phyloP scores from a whole-genome alignment of 2,329 filamentous ascomycete species.

The Pestalotiopsis sp. region DNA sequence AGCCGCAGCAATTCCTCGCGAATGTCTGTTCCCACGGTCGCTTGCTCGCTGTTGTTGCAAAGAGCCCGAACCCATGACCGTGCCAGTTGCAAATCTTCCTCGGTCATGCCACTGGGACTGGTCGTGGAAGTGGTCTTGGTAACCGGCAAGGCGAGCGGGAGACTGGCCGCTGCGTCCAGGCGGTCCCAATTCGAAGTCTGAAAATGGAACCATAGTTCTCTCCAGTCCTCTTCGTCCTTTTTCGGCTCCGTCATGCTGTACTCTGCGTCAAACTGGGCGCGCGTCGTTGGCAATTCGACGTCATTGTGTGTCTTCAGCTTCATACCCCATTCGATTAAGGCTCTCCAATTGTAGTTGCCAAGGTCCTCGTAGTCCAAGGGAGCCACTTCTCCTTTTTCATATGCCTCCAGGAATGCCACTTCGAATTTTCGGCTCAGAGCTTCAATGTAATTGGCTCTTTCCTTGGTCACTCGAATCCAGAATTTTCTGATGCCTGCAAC shows the following conservation, averaged over 20 bases:
- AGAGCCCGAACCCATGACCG: constrained; percentile 64
- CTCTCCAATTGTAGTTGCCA: constrained; percentile 69
- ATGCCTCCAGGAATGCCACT: constrained; percentile 66
- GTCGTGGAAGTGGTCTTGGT: background rate
- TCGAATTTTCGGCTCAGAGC: constrained; percentile 67
- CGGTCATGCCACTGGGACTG: background rate
- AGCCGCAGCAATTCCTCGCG: constrained; percentile 56
- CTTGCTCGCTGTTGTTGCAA: constrained; percentile 51
- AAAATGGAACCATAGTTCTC: constrained; percentile 59
- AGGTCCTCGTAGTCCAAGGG: constrained; percentile 66
- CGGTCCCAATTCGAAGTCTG: constrained; percentile 59
- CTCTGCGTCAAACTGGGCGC: constrained; percentile 44
- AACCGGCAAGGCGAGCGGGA: constrained; percentile 42
- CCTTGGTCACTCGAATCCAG: constrained; percentile 56
- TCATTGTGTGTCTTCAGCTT: constrained; percentile 50
- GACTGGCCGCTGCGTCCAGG: constrained; percentile 56
- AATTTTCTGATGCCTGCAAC: constrained; percentile 55
- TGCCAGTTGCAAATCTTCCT: constrained; percentile 44
- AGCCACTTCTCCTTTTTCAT: constrained; percentile 63
- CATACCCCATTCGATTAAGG: constrained; percentile 68
- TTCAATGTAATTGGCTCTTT: constrained; percentile 55
- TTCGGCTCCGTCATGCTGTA: constrained; percentile 43
- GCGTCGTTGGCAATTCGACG: constrained; percentile 51
- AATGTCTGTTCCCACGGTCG: constrained; percentile 44
- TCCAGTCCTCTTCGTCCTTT: constrained; percentile 48